Percentiles rank a stretch among this genome's conserved stretches.
Conservation (phyloP, 1,139 yeast species). For the Candida frijolesensis region DNA sequence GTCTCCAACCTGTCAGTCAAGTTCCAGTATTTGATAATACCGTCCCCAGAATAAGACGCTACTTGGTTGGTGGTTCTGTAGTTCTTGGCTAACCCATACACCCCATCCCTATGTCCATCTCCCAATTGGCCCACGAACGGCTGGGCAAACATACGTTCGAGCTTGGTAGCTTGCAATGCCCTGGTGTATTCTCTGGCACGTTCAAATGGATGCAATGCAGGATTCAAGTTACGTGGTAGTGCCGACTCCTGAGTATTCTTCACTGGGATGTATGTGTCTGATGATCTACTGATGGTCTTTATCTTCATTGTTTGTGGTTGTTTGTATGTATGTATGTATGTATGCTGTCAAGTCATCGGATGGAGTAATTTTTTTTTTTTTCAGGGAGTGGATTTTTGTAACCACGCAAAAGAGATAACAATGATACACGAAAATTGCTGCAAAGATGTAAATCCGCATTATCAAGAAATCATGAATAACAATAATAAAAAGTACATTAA, state of each 20-base stretch:
- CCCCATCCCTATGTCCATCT: constrained; percentile 93
- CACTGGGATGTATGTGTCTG: constrained; percentile 91
- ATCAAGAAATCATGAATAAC: neutral
- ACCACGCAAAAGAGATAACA: neutral
- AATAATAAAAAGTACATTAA: neutral
- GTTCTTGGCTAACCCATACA: constrained; percentile 86
- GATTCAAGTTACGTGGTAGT: constrained; percentile 86
- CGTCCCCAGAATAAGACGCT: constrained; percentile 96
- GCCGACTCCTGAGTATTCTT: constrained; percentile 87
- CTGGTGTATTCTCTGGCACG: constrained; percentile 95
- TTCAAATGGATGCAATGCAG: constrained; percentile 95
- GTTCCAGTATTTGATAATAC: constrained; percentile 93
- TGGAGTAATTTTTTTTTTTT: neutral
- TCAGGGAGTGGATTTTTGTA: neutral
- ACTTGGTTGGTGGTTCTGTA: constrained; percentile 67
- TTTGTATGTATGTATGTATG: neutral
- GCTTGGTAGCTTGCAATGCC: constrained; percentile 91
- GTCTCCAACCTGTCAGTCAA: constrained; percentile 71
- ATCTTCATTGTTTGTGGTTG: constrained; percentile 59
- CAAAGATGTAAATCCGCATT: neutral
- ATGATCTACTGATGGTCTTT: constrained; percentile 86
- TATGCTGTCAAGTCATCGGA: neutral
- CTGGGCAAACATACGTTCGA: constrained; percentile 96
- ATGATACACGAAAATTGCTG: neutral
- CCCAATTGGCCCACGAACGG: constrained; percentile 97